Evolutionary conservation across 1,284 basidiomycete genomes (phyloP), one percentile per base, ranked within the genome.

Genomic region (Porodaedalea pini): DNA sequence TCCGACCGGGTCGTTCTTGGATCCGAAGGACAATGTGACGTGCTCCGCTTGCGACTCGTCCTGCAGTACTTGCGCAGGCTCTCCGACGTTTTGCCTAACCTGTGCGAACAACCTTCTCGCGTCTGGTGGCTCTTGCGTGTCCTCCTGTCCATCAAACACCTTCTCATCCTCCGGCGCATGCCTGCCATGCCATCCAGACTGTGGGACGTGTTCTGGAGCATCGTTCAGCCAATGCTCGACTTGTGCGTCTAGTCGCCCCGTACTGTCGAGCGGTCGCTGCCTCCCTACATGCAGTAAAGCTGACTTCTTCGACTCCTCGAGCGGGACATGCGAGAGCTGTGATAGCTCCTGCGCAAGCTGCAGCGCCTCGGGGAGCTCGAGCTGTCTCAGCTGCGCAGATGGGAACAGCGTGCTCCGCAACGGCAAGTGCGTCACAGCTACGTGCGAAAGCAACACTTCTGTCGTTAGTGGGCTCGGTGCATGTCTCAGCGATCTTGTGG

Each of bases 161-260:
- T 88, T 91, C 72, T 73, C 76, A 50, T 80, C 86, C 13, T 77
- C 81, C 17, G 81, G 81, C 43, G 70, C 79, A 19, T 93, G 90
- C 70, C 65, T 84, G 51, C 62, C 80, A 2, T 93, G 91, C 69
- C 90, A 93, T 59, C 81, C 89, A 0, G 91, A 93, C 67, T 93
- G 90, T 65, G 81, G 79, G 4, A 83, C 85, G 4, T 93, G 91
- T 71, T 80, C 84, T 21, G 86, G 86, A 29, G 68, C 78, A 32
- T 77, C 81, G 1, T 90, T 91, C 73, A 84, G 81, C 66, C 86
- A 92, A 67, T 93, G 91, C 71, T 77, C 80, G 2, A 79, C 81
- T 49, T 93, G 90, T 66, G 76, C 82, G 17, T 64, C 85, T 39
- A 70, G 75, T 19, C 80, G 83, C 1, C 90, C 90, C 0, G 88